These are phyloP conservation scores for Bullera alba DNA, from an alignment of 768 basidiomycete species.

Conservation along the genomic window DNA sequence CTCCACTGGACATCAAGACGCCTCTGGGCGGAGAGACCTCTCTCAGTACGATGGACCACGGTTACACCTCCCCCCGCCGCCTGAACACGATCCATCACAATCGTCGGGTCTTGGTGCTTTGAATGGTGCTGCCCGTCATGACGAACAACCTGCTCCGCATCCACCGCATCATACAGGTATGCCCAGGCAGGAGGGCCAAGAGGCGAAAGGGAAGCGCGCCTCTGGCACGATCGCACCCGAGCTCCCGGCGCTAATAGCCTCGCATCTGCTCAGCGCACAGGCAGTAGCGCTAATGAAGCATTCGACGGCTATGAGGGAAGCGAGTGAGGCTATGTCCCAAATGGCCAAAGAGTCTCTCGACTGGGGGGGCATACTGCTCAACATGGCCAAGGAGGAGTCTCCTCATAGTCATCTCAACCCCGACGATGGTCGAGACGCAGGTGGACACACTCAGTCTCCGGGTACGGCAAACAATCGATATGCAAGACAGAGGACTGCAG, in stretches of 20 bases:
- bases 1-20: no score
- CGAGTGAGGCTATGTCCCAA: constrained; percentile 18
- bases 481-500: no score
- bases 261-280: constrained; percentile 28
- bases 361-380: constrained; percentile 25
- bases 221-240: no score
- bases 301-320: constrained; percentile 9
- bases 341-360: constrained; percentile 28
- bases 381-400: constrained; percentile 6
- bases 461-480: no score
- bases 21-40: no score
- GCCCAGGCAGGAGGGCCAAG: no score
- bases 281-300: constrained; percentile 22
- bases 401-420: no score
- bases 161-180: no score
- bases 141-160: no score
- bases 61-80: background rate
- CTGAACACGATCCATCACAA: background rate
- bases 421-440: background rate
- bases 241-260: constrained; percentile 27
- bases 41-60: no score
- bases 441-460: background rate
- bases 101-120: background rate
- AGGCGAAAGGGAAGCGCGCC: no score
- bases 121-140: no score